Evolutionary conservation across 768 basidiomycete species (phyloP).

Genomic region (Peribolospora kevripleyi): DNA sequence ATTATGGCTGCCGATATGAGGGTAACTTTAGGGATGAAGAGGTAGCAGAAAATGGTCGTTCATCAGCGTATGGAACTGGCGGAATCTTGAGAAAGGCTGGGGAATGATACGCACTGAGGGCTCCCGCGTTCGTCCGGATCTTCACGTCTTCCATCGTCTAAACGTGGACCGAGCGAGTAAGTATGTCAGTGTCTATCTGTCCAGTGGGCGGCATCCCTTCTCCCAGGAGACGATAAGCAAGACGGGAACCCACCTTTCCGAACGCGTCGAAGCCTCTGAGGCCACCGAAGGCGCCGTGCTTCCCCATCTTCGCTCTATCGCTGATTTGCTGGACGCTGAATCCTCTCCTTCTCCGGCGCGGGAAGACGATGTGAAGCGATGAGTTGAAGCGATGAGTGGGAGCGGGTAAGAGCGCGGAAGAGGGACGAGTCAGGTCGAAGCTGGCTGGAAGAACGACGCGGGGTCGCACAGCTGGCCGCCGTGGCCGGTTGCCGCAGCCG

Average conservation of each 20-base stretch:
- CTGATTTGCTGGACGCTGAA: no score
- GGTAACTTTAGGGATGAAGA: no score
- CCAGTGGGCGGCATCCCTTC: not conserved
- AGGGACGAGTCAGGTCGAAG: no score
- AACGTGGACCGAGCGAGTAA: not conserved
- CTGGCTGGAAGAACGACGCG: no score
- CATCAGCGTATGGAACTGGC: not conserved
- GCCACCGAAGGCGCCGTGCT: conserved; percentile 20
- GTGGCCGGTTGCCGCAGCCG: no score
- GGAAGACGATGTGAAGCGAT: no score
- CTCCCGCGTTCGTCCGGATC: conserved; percentile 78
- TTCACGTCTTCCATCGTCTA: conserved; percentile 99
- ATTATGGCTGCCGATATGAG: not conserved
- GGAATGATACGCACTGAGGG: conserved; percentile 38
- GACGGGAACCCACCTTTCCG: conserved; percentile 49
- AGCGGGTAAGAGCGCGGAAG: no score
- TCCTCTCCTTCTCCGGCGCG: no score
- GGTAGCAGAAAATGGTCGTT: not conserved
- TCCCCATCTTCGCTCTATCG: conserved; percentile 15
- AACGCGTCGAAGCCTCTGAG: conserved; percentile 92
- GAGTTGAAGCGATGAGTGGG: no score
- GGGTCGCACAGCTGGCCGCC: no score
- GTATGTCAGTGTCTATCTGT: not conserved
- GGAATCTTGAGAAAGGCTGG: not conserved
- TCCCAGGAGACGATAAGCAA: not conserved